A percentile compares a stretch with the other conserved stretches of the same genome.
Conservation (phyloP, 2,329 filamentous ascomycete genomes). For the Elsinoe australis region DNA sequence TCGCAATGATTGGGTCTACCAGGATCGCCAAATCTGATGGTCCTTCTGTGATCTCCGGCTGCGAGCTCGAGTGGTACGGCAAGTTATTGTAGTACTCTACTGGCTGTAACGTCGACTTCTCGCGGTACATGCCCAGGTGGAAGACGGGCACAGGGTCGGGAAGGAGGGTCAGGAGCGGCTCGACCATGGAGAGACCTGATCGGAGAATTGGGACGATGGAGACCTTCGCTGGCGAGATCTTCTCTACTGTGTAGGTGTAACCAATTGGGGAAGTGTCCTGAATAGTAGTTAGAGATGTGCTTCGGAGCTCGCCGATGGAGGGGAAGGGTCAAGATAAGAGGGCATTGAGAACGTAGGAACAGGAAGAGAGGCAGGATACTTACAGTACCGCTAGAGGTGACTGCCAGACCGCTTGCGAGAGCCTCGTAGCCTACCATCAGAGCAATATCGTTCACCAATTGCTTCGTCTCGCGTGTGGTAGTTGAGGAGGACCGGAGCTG, state of each 20-base stretch:
- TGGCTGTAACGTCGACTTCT: conserved; percentile 75
- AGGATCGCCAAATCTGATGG: conserved; percentile 64
- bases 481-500: conserved; percentile 71
- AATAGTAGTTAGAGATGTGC: conserved; percentile 1
- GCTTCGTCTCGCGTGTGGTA: conserved; percentile 66
- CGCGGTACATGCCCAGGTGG: conserved; percentile 90
- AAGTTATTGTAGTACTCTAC: conserved; percentile 99
- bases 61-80: conserved; percentile 56
- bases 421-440: conserved; percentile 78
- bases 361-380: conserved; percentile 26
- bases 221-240: conserved; percentile 57
- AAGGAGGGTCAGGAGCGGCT: conserved; percentile 48
- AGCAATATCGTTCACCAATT: conserved; percentile 77
- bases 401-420: conserved; percentile 55
- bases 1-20: conserved; percentile 88
- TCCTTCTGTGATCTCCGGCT: conserved; percentile 26
- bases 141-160: conserved; percentile 74
- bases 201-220: conserved; percentile 88
- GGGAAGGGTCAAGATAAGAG: conserved; percentile 2
- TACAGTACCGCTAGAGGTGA: conserved; percentile 57
- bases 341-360: conserved; percentile 12
- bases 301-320: conserved; percentile 11
- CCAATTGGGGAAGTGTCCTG: conserved; percentile 74
- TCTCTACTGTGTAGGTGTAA: conserved; percentile 61
- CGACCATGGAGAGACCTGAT: conserved; percentile 84